Evolutionary conservation across 2,329 filamentous ascomycete species (phyloP).

Genomic region (Hypomyces perniciosus): DNA sequence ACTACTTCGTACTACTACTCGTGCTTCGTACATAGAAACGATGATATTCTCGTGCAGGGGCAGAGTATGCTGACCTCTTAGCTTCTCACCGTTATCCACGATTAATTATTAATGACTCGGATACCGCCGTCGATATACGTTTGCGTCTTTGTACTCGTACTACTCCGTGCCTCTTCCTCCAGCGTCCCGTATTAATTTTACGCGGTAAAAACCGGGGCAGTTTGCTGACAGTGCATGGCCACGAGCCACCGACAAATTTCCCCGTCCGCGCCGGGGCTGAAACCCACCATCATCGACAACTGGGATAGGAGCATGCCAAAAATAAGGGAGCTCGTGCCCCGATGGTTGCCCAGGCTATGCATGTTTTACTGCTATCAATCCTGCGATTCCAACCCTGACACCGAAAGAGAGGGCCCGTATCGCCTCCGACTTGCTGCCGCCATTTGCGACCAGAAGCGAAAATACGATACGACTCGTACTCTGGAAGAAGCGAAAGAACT

Average conservation of each 20-base stretch:
- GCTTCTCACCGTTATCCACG: not conserved
- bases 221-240: not conserved
- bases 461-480: no score
- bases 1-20: no score
- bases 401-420: no score
- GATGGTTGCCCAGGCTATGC: not conserved
- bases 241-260: conserved; percentile 2
- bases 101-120: not conserved
- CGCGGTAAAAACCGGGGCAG: not conserved
- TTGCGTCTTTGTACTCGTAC: no score
- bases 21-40: no score
- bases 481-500: no score
- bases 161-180: no score
- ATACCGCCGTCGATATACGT: not conserved
- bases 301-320: not conserved
- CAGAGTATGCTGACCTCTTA: no score
- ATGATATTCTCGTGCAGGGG: no score
- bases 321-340: not conserved
- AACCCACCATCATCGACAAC: not conserved
- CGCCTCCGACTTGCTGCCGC: no score
- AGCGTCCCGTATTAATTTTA: not conserved
- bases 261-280: conserved; percentile 2
- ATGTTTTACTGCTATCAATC: not conserved
- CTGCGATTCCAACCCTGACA: no score
- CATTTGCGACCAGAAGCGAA: no score